These are phyloP conservation scores for Leptographium wingfieldii DNA, from an alignment of 2,329 filamentous ascomycete genomes.

Conservation along the genomic window DNA sequence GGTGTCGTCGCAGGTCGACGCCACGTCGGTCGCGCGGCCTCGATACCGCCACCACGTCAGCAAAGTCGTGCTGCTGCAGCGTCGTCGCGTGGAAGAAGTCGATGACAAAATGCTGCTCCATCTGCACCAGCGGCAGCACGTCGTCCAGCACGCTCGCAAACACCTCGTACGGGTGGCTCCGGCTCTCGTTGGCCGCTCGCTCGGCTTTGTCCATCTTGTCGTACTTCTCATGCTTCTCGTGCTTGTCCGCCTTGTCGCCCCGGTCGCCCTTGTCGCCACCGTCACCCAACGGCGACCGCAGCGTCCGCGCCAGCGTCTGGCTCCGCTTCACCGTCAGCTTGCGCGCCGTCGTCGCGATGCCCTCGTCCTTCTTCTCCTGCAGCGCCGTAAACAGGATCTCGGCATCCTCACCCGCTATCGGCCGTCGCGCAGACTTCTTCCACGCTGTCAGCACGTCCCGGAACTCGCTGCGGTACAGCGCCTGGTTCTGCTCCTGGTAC, in stretches of 20 bases:
- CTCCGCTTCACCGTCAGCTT: constrained; percentile 91
- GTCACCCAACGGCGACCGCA: constrained; percentile 57
- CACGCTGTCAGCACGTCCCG: constrained; percentile 63
- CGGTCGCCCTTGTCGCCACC: constrained; percentile 14
- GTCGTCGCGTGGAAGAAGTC: constrained; percentile 95
- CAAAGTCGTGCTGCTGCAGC: constrained; percentile 67
- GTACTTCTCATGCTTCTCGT: constrained; percentile 18
- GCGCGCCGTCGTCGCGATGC: constrained; percentile 61
- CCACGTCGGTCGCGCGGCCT: constrained; percentile 56
- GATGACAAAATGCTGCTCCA: constrained; percentile 95
- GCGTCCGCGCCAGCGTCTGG: constrained; percentile 66
- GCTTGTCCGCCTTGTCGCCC: too few relatives aligned
- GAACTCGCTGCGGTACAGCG: constrained; percentile 73
- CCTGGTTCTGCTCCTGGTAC: constrained; percentile 66
- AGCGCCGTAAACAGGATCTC: constrained; percentile 76
- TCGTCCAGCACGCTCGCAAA: constrained; percentile 74
- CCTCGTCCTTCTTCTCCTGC: constrained; percentile 74
- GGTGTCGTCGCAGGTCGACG: constrained; percentile 59
- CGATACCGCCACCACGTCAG: constrained; percentile 58
- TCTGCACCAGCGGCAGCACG: constrained; percentile 68
- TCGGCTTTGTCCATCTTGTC: neutral
- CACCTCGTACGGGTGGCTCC: constrained; percentile 64
- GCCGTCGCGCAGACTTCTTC: constrained; percentile 67
- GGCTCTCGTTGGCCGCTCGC: constrained; percentile 41
- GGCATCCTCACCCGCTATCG: constrained; percentile 57